Base-by-base conservation (phyloP, 1,284 basidiomycete species). In the Ustilago esculenta region DNA sequence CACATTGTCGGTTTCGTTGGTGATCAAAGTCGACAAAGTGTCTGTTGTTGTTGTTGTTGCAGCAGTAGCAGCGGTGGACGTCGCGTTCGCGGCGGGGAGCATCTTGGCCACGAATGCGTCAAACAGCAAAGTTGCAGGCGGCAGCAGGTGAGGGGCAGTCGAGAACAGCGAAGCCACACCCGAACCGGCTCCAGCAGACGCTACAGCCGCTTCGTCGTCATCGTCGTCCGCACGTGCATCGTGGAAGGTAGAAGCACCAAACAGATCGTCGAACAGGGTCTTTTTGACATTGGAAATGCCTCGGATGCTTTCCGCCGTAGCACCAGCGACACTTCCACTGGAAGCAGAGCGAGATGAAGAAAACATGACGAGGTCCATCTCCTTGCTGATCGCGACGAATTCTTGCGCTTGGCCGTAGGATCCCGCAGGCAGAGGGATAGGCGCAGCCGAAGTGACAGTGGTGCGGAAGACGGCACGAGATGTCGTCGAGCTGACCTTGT, bases 251-350 rank as follows among this genome's bases (percentile, higher is more conserved):
- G 89, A 86, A 53, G 85, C 84, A 42, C 91, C 92, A 75, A 93
- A 93, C 60, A 93, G 89, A 75, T 93, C 91, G 75, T 91, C 89
- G 82, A 93, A 91, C 6, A 94, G 82, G 14, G 90, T 89, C 63
- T 86, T 85, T 58, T 89, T 90, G 24, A 85, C 82, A 12, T 86
- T 82, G 2, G 89, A 90, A 56, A 92, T 85, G 18, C 87, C 90
- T 17, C 90, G 85, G 39, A 92, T 61, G 30, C 65, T 53, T 30
- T 49, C 59, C 10, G 72, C 65, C 15, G 59, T 50, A 23, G 58
- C 51, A 12, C 41, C 39, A 17, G 36, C 42, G 20, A 51, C 45
- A 12, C 51, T 32, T 5, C 23, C n/a, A 32, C 18, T 51, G 35
- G 64, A 71, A 30, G 63, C 47, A 41, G 45, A 53, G 24, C 76